Percentiles rank a stretch among this genome's conserved stretches.
phyloP scores from a whole-genome alignment of 2,329 filamentous ascomycete species.

The Pseudophaeomoniella oleicola region DNA sequence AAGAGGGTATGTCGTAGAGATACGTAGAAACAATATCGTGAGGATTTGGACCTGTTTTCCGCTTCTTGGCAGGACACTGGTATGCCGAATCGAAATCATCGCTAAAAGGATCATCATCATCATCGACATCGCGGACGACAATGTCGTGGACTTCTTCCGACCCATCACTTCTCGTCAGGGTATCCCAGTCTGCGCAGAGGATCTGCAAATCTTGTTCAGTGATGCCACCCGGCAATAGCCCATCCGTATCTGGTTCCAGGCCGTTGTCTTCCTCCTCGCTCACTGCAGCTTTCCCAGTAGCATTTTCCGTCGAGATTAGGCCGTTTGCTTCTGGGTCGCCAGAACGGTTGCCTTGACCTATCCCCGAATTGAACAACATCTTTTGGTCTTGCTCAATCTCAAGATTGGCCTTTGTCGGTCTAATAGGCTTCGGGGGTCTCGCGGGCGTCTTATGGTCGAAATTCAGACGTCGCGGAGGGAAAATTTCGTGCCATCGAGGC shows the following conservation, averaged over 20 bases:
- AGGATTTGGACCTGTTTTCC: conserved; percentile 35
- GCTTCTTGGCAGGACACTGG: conserved; percentile 48
- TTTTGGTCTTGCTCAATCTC: conserved; percentile 80
- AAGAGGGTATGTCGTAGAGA: conserved; percentile 51
- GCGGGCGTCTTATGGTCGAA: conserved; percentile 65
- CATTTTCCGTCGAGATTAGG: conserved; percentile 16
- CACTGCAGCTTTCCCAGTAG: conserved; percentile 31
- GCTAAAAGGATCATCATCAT: conserved; percentile 46
- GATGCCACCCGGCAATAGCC: conserved; percentile 51
- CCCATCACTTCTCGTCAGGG: conserved; percentile 39
- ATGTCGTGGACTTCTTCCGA: conserved; percentile 12
- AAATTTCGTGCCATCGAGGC: conserved; percentile 66
- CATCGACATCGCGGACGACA: conserved; percentile 15
- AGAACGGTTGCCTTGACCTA: not conserved
- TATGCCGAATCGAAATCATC: conserved; percentile 38
- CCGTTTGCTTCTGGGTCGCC: not conserved
- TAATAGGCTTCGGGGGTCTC: conserved; percentile 67
- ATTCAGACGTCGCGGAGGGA: conserved; percentile 65
- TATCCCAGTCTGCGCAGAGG: conserved; percentile 75
- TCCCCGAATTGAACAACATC: conserved; percentile 62
- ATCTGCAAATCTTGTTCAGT: conserved; percentile 69
- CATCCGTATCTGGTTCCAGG: conserved; percentile 43
- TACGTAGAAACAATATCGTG: conserved; percentile 35
- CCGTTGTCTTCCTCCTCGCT: conserved; percentile 33
- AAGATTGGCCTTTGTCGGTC: conserved; percentile 75